Evolutionary conservation across 805 yeast species (phyloP).

Genomic region (Clavispora asparagi): DNA sequence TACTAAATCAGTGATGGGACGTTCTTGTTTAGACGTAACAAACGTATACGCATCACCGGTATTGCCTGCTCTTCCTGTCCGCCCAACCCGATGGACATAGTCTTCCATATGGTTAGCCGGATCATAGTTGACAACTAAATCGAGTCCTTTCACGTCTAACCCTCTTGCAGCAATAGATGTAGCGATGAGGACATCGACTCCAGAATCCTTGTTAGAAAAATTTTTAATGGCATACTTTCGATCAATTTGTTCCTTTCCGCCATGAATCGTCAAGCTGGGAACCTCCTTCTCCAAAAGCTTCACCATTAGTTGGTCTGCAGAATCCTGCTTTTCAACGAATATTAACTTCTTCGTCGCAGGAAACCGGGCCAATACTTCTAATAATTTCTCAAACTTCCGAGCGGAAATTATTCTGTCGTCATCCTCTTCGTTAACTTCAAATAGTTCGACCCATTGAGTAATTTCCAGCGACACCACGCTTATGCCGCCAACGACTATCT

Average conservation of each 20-base stretch:
- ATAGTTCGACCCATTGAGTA: slow-evolving; percentile 61
- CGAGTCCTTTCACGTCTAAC: slow-evolving; percentile 81
- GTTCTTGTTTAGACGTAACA: slow-evolving; percentile 54
- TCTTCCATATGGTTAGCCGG: slow-evolving; percentile 67
- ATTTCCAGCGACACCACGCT: slow-evolving; percentile 81
- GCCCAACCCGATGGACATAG: slow-evolving; percentile 91
- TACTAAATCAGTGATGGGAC: slow-evolving; percentile 63
- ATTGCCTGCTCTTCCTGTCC: slow-evolving; percentile 91
- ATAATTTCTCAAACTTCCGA: slow-evolving; percentile 48
- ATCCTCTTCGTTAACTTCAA: slow-evolving; percentile 37
- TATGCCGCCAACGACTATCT: slow-evolving; percentile 73
- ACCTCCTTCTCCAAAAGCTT: slow-evolving; percentile 50
- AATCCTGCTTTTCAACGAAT: slow-evolving; percentile 85
- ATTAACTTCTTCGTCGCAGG: slow-evolving; percentile 55
- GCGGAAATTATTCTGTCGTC: slow-evolving; percentile 3
- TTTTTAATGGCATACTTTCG: slow-evolving; percentile 68
- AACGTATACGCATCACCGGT: slow-evolving; percentile 58
- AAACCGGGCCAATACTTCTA: slow-evolving; percentile 51
- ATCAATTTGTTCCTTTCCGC: slow-evolving; percentile 86
- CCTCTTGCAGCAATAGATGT: slow-evolving; percentile 96
- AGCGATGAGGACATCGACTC: slow-evolving; percentile 66
- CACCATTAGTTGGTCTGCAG: slow-evolving; percentile 67
- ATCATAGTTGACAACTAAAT: slow-evolving; percentile 67
- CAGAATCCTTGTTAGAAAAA: slow-evolving; percentile 51
- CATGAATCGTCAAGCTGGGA: slow-evolving; percentile 72